Evolutionary conservation across 2,329 filamentous ascomycete genomes (phyloP).

Genomic region (Cercospora sp.): DNA sequence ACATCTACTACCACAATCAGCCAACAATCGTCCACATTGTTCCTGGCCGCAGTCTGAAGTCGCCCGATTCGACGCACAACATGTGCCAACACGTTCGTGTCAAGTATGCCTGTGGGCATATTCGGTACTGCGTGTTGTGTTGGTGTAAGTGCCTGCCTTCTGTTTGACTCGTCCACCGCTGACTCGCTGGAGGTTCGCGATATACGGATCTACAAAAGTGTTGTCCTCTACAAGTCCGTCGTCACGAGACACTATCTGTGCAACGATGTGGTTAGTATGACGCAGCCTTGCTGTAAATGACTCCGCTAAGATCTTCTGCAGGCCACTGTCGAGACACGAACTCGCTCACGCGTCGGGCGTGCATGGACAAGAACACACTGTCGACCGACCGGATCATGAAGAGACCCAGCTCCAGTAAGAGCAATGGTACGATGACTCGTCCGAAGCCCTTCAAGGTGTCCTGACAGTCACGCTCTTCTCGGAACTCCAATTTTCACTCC

Average conservation of each 20-base stretch:
- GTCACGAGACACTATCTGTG: constrained; percentile 20
- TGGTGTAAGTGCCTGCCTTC: constrained; percentile 20
- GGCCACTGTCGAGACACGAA: constrained; percentile 25
- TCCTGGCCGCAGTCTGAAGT: constrained; percentile 1
- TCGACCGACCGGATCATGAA: constrained; percentile 9
- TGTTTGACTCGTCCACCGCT: not conserved
- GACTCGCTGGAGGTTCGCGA: constrained; percentile 17
- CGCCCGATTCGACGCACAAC: not conserved
- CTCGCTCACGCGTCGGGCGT: constrained; percentile 19
- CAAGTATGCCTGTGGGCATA: constrained; percentile 22
- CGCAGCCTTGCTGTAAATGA: not conserved
- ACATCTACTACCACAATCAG: not conserved
- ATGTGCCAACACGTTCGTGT: constrained; percentile 27
- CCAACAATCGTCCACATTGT: not conserved
- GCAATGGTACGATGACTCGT: constrained; percentile 5
- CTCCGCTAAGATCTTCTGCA: not conserved
- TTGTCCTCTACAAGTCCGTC: constrained; percentile 21
- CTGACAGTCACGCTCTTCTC: not conserved
- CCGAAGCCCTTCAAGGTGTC: constrained; percentile 12
- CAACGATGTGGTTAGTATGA: constrained; percentile 22
- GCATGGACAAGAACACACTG: constrained; percentile 12
- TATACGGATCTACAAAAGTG: constrained; percentile 25
- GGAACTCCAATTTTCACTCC: not conserved
- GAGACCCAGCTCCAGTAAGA: not conserved
- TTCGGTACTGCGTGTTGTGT: constrained; percentile 24